Evolutionary conservation across 1,139 yeast species (phyloP), one percentile per base, ranked within the genome.

Genomic region (Yarrowia galli): DNA sequence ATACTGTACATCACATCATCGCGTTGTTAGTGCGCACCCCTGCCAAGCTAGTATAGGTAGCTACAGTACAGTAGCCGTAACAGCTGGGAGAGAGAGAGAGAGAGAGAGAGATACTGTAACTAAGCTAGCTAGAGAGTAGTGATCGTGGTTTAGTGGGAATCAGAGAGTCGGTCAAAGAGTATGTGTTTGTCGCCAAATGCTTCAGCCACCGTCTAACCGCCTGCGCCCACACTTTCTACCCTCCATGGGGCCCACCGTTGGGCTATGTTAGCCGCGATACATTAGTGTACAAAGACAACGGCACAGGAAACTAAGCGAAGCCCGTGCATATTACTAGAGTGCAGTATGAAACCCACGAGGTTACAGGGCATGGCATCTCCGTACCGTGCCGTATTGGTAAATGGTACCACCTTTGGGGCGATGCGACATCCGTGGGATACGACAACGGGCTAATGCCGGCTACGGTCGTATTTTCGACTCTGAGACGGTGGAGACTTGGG

Each of bases 1-100:
- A 46, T 46, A 46, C 32, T 8, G 6, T 28, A n/a, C n/a, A n/a
- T n/a, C n/a, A n/a, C 51, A 25, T 46, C 51, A 46, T 46, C 51
- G 51, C 51, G 35, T 25, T 20, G 32, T 45, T 45, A 45, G 49
- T 16, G 49, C 49, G 48, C 46, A 45, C 51, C 51, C 51, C 51
- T 46, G 51, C 51, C 51, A 46, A 46, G 51, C 51, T 46, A 45
- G 32, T 28, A 3, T 3, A 28, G 6, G 32, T 28, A 28, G 32
- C 32, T 28, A 10, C 32, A n/a, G n/a, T 28, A 28, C 32, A 28
- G 32, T 28, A 28, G 49, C 12, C n/a, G 36, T 35, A 28, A 6
- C 32, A n/a, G n/a, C n/a, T n/a, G n/a, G n/a, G n/a, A 35, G 15
- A 12, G 36, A 12, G 36, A 12, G 23, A 42, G 15, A 23, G 1